These are phyloP conservation scores for Mycena filopes DNA, from an alignment of 768 basidiomycete species.

Conservation along the genomic window DNA sequence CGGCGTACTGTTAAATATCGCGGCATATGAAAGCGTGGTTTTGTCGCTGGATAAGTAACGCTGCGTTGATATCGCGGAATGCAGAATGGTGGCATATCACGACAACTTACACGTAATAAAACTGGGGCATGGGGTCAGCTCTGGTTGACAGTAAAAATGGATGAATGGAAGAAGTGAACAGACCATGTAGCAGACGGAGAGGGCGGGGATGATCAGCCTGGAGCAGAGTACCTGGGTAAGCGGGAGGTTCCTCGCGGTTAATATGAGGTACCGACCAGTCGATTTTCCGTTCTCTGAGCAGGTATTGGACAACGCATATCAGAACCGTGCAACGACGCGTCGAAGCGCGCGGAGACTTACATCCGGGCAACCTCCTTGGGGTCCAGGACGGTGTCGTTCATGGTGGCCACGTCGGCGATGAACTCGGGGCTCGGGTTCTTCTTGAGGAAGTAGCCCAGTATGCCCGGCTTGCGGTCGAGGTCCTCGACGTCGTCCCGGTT, in stretches of 20 bases:
- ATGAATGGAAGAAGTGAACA: background rate
- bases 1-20: slow-evolving; percentile 42
- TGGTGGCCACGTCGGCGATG: slow-evolving; percentile 33
- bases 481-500: slow-evolving; percentile 20
- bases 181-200: slow-evolving; percentile 37
- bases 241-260: background rate
- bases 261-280: slow-evolving; percentile 15
- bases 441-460: slow-evolving; percentile 35
- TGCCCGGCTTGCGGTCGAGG: slow-evolving; percentile 8
- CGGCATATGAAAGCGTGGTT: slow-evolving; percentile 41
- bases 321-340: background rate
- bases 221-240: background rate
- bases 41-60: slow-evolving; percentile 35
- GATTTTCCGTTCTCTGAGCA: slow-evolving; percentile 33
- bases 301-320: no score
- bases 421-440: slow-evolving; percentile 35
- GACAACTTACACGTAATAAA: slow-evolving; percentile 37
- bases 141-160: background rate
- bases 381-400: slow-evolving; percentile 34
- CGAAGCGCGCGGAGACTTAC: slow-evolving; percentile 5
- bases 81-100: background rate
- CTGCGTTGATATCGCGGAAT: slow-evolving; percentile 19
- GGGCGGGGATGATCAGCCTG: slow-evolving; percentile 11
- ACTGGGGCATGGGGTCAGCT: slow-evolving; percentile 22
- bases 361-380: slow-evolving; percentile 33